Base-by-base conservation (phyloP, 306 rosid genomes). In the Sechiopsis laciniata region DNA sequence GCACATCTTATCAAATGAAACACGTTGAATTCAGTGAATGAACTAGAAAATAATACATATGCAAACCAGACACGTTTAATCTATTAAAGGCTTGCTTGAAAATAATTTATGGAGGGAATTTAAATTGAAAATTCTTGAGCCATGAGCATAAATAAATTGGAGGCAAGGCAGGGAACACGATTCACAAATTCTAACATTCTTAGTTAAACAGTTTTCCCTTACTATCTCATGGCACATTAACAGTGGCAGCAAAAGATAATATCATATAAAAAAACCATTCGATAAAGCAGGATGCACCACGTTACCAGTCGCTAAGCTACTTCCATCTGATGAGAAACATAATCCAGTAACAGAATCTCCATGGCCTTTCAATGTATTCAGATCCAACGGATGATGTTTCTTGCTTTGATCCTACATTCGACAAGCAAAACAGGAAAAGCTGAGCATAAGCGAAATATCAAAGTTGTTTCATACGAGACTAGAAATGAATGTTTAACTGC, bases 341-440 rank as follows among this genome's bases (percentile, higher is more conserved):
- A 91, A 60, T 65, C 97, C 92, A 8, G 92, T 86, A n/a, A 95
- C 97, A 0, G 89, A 80, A 75, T 95, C 99, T 61, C 93, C 96
- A 26, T 95, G 99, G 64, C 99, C 99, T 83, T 95, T 95, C 92
- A 95, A 73, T 46, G 99, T 91, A 78, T 95, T 95, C 88, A 95
- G 80, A 87, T 95, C 99, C 85, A 95, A 84, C 1, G 91, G 92
- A 84, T 95, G 99, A 78, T 95, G 99, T 32, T 89, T 85, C 88
- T 88, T 94, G 90, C 64, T 85, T 79, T 86, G 98, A 78, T 94
- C 97, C 97, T 92, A 45, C 50, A 78, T 81, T 42, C 26, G 79
- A 60, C 17, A 29, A 73, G 60, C 74, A 55, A 83, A 82, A 68
- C 40, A 78, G 55, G 60, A 17, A 26, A 58, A 40, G 19, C n/a